Percentiles rank a stretch among this genome's conserved stretches.
phyloP scores from a whole-genome alignment of 2,329 filamentous ascomycete genomes.

The Nannizziopsis arthrosporioides region DNA sequence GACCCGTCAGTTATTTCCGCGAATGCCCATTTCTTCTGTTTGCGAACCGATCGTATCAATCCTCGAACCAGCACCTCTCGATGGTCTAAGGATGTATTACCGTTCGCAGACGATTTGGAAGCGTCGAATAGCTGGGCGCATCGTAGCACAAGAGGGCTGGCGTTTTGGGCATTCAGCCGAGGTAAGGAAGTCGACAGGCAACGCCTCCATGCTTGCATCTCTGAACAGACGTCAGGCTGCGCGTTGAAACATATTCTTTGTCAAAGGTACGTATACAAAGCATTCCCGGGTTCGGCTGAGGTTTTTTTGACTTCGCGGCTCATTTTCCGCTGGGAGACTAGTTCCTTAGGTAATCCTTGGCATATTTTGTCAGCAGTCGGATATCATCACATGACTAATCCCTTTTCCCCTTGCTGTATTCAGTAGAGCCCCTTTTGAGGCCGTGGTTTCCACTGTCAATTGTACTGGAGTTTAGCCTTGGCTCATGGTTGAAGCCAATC shows the following conservation, averaged over 20 bases:
- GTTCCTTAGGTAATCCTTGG: no score
- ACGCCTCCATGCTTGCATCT: conserved; percentile 33
- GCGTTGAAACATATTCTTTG: conserved; percentile 5
- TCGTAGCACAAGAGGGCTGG: conserved; percentile 21
- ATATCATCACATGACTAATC: no score
- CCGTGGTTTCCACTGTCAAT: no score
- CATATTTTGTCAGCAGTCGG: background rate
- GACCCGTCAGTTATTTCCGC: conserved; percentile 81
- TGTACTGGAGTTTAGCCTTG: no score
- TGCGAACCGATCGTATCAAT: conserved; percentile 71
- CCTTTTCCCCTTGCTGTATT: no score
- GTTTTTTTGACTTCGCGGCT: no score
- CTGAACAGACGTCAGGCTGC: conserved; percentile 12
- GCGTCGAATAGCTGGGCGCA: conserved; percentile 31
- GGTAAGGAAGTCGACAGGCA: conserved; percentile 28
- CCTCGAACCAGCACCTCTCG: conserved; percentile 53
- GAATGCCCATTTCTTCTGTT: conserved; percentile 75
- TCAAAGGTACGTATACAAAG: no score
- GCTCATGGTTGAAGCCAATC: no score
- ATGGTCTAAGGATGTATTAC: conserved; percentile 24
- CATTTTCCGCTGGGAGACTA: no score
- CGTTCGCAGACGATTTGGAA: conserved; percentile 15
- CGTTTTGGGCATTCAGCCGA: conserved; percentile 21
- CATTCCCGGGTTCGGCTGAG: no score
- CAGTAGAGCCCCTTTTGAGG: no score